Evolutionary conservation across 768 basidiomycete species (phyloP), one percentile per base, ranked within the genome.

Genomic region (Rhodotorula paludigena): DNA sequence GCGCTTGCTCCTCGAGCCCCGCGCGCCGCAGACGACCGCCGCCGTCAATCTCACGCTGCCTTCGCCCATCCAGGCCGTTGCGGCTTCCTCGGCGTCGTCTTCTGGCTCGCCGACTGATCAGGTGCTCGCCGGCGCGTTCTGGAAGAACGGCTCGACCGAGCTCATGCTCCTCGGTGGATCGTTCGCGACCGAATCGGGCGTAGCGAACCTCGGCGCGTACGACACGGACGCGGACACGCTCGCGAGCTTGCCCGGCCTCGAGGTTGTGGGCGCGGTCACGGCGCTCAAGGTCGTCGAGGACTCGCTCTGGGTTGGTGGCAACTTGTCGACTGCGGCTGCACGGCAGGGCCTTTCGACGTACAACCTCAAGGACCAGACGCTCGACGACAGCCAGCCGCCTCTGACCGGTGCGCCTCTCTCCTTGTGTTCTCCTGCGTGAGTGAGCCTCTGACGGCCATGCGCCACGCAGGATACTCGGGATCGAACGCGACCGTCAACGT

Each of bases 111-210:
- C 59, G 38, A 42, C 54, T 1, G 90, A 92, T 0, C 86, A 90
- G 25, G 85, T 97, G 66, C 81, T 96, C 61, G 84, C 90, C 0
- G 94, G 90, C 39, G 84, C 84, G 4, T 97, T 92, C 81, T 97
- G 90, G 90, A 88, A 85, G 12, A 96, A 97, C 76, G 81, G 81
- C 44, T 83, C 87, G 3, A 85, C 85, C 16, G 82, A 89, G 63
- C 78, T 90, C 28, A 85, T 85, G 49, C 84, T 97, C 68, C 81
- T 97, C 55, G 94, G 92, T 39, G 94, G 94, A 42, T 92, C 92
- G 77, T 99, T 97, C 77, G 69, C 78, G 25, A 75, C 76, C 5
- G 82, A 85, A 4, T 80, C 83, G 68, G 85, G 83, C 38, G 54
- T 71, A 6, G n/a, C 6, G 3, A 72, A 73, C 60, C 38, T 76